A percentile compares a stretch with the other conserved stretches of the same genome.
Conservation (phyloP, 1,139 yeast genomes). For the Sugiyamaella paludigena region DNA sequence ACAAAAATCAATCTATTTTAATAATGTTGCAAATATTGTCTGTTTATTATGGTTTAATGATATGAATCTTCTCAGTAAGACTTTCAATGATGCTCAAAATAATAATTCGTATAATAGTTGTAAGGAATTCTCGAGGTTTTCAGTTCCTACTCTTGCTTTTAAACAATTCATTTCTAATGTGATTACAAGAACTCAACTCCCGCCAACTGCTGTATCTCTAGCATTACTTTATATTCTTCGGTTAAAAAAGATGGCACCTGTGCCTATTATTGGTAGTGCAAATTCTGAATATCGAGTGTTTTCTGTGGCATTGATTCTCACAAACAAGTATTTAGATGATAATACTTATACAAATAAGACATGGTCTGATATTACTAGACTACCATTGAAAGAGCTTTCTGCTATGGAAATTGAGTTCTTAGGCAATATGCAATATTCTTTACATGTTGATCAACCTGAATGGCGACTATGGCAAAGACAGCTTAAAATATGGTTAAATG, state of each 20-base stretch:
- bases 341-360: slow-evolving; percentile 88
- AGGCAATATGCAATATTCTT: slow-evolving; percentile 33
- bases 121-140: slow-evolving; percentile 16
- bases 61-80: slow-evolving; percentile 17
- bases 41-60: slow-evolving; percentile 37
- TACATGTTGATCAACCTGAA: slow-evolving; percentile 29
- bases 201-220: slow-evolving; percentile 37
- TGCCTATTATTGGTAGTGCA: slow-evolving; percentile 34
- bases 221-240: slow-evolving; percentile 39
- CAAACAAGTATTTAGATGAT: slow-evolving; percentile 91
- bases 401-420: slow-evolving; percentile 54
- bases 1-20: slow-evolving; percentile 22
- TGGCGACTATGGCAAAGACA: slow-evolving; percentile 36
- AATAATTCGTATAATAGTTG: slow-evolving; percentile 8
- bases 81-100: slow-evolving; percentile 18
- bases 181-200: slow-evolving; percentile 36
- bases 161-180: slow-evolving; percentile 31
- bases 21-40: slow-evolving; percentile 33
- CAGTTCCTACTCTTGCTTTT: slow-evolving; percentile 25
- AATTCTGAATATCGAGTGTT: slow-evolving; percentile 56
- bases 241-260: slow-evolving; percentile 30
- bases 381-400: slow-evolving; percentile 57
- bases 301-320: slow-evolving; percentile 68
- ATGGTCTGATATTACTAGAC: slow-evolving; percentile 89
- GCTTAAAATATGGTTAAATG: slow-evolving; percentile 28